Base-by-base conservation (phyloP, 2,329 filamentous ascomycete species). In the Ascochyta viciae-villosae region DNA sequence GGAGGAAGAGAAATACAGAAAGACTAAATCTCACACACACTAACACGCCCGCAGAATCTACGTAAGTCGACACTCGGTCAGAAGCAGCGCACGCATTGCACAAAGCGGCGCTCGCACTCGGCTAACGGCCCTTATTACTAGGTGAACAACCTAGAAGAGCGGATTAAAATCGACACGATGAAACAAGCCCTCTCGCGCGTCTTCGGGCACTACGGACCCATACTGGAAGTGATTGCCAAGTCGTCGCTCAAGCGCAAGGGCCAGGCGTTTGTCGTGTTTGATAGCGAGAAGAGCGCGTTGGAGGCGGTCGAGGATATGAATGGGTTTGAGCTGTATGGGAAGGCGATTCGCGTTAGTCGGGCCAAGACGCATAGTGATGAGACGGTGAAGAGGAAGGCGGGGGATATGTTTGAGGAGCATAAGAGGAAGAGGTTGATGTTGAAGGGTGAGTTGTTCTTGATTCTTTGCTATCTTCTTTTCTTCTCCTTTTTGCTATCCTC, bases 201-300 rank as follows among this genome's bases (percentile, higher is more conserved):
- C 69, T 98, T 98, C 79, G 87, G 87, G 61, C 91, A 96, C 76
- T 97, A 95, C 77, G 95, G 95, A 61, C 88, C 82, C 54, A 86
- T 96, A 58, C 79, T 96, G 66, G 92, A 96, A 61, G 86, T 96
- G 47, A 85, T 96, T 57, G 91, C 91, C 40, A 96, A 96, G 81
- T 91, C 86, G 62, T 97, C 96, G 75, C 78, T 98, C 27, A 93
- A 91, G 74, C 91, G 92, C 39, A 97, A 96, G 75, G 95, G 95
- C 12, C 95, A 99, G 78, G 95, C 95, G 0, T 99, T 99, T 73
- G 80, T 99, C 45, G 92, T 98, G 41, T 98, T 92, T 74, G 92
- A 96, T 67, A 85, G 82, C 58, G 81, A 89, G n/a, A 89, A 92
- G 51, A 86, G 88, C n/a, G 93, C 93, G 3, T 81, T 85, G 48